phyloP scores from a whole-genome alignment of 1,139 yeast genomes.

The Barnettozyma hawaiiensis region DNA sequence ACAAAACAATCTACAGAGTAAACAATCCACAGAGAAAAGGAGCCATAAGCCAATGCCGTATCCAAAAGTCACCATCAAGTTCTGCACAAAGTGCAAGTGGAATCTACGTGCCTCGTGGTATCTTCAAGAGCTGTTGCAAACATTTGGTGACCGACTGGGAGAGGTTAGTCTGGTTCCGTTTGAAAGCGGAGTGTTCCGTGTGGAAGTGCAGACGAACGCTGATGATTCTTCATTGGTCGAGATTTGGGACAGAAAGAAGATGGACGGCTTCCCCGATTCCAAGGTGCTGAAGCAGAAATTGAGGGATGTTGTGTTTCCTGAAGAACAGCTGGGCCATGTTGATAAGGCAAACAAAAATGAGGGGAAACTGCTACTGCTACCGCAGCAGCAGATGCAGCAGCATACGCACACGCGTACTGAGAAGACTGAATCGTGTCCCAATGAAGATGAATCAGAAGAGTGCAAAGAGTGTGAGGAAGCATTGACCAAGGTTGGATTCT shows the following conservation, averaged over 20 bases:
- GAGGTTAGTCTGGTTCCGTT: conserved; percentile 51
- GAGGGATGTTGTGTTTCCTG: conserved; percentile 44
- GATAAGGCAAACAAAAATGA: conserved; percentile 29
- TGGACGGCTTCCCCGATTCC: conserved; percentile 62
- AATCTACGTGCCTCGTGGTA: conserved; percentile 65
- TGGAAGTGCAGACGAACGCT: conserved; percentile 31
- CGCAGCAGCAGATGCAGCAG: too few relatives aligned
- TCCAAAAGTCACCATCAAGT: conserved; percentile 48
- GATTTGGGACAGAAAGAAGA: conserved; percentile 50
- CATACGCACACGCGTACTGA: too few relatives aligned
- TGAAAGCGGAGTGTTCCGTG: conserved; percentile 47
- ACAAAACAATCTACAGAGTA: too few relatives aligned
- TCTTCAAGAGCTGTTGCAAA: conserved; percentile 54
- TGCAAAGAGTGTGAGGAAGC: conserved; percentile 7
- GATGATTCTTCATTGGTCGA: conserved; percentile 19
- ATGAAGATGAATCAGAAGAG: conserved; percentile 16
- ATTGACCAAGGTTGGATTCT: too few relatives aligned
- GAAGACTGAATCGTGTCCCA: neutral
- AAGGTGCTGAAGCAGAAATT: conserved; percentile 52
- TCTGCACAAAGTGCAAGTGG: conserved; percentile 63
- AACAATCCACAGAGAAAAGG: too few relatives aligned
- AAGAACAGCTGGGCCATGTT: conserved; percentile 41
- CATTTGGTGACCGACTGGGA: conserved; percentile 48
- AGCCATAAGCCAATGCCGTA: conserved; percentile 18
- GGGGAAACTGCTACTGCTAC: conserved; percentile 18